Base-by-base conservation (phyloP, 139 green algal species). In the Desmodesmus armatus region DNA sequence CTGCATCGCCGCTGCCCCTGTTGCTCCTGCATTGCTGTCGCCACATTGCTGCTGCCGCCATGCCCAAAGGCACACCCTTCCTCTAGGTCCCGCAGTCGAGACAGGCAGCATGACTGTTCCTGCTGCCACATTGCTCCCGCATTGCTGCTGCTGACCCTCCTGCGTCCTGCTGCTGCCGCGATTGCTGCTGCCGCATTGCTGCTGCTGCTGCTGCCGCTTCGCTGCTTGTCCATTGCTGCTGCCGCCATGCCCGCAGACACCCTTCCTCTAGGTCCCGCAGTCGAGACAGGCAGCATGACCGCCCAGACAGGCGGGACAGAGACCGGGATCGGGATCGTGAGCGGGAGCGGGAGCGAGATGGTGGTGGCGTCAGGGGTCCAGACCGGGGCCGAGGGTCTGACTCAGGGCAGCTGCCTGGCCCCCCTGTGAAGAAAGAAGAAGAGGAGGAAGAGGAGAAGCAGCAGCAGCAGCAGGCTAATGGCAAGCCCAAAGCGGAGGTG, bases 251-350 rank as follows among this genome's bases (percentile, higher is more conserved):
- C n/a, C n/a, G n/a, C n/a, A n/a, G n/a, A n/a, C n/a, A n/a, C n/a
- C n/a, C n/a, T n/a, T 58, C 47, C 70, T 35, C 2, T 35, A 82
- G 76, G 76, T 82, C 76, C 29, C 76, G 76, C 55, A 82, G 76
- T 55, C 53, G 37, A 53, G 53, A 71, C 4, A 63, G 49, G 7
- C 47, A 63, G 17, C 9, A 44, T 13, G 65, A 49, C 29, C 35
- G 53, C 43, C 39, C 31, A 29, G 83, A 79, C 0, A 29, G 74
- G 19, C 83, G 74, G 23, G 88, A 88, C 3, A 83, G 78, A 21
- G 78, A 83, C 58, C 65, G 66, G n/a, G 85, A 89, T 3, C 53
- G 80, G 43, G 65, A 75, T 31, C 60, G 87, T 0, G 81, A 87
- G 19, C 83, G 74, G 23, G 88, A 88, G 2, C 79, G 78, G 9